A percentile compares a stretch with the other conserved stretches of the same genome.
These are phyloP conservation scores for Fusarium vanettenii DNA, from an alignment of 2,329 filamentous ascomycete genomes.

Conservation along the genomic window DNA sequence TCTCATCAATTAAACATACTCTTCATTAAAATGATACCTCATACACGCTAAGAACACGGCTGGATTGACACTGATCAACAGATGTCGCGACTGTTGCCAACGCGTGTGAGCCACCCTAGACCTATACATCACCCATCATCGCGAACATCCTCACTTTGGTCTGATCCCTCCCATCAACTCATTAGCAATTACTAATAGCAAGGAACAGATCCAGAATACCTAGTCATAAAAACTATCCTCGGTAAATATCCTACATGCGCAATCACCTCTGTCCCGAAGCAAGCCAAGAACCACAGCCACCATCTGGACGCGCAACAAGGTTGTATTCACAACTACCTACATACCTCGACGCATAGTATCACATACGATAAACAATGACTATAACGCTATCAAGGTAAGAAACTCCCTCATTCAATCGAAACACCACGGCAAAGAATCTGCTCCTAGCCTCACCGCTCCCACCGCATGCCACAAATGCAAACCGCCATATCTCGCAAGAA, in stretches of 20 bases:
- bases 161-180: not conserved
- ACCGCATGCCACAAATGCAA: not conserved
- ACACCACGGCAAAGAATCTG: not conserved
- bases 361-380: not conserved
- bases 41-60: not conserved
- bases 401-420: not conserved
- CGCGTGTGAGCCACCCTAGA: not conserved
- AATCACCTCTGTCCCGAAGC: not conserved
- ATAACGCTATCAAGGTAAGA: not conserved
- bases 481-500: not conserved
- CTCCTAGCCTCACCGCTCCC: not conserved
- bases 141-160: not conserved
- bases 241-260: not conserved
- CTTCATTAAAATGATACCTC: not conserved
- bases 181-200: not conserved
- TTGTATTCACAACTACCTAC: not conserved
- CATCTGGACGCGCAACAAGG: not conserved
- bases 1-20: not conserved
- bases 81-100: not conserved
- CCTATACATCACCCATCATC: not conserved
- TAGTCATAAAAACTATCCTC: not conserved
- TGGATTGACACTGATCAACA: not conserved
- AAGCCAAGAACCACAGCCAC: not conserved
- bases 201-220: not conserved
- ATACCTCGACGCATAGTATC: not conserved